Percentiles rank a stretch among this genome's conserved stretches.
phyloP scores from a whole-genome alignment of 345 rosid species.

The Aurinia saxatilis region DNA sequence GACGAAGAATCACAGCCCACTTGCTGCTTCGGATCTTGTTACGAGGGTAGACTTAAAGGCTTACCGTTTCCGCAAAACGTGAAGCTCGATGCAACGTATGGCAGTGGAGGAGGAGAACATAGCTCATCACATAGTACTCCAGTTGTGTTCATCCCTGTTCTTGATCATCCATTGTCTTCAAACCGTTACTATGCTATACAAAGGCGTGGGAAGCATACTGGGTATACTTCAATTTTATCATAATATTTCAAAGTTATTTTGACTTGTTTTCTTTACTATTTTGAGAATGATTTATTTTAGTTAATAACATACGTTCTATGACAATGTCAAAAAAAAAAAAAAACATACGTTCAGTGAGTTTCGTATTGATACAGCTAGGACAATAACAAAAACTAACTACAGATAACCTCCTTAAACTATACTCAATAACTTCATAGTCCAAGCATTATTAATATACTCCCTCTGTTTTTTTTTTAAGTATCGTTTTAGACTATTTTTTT shows the following conservation, averaged over 20 bases:
- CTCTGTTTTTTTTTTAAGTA: too few species aligned
- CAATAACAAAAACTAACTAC: too few species aligned
- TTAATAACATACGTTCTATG: too few species aligned
- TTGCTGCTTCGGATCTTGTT: constrained; percentile 31
- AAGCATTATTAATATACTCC: too few species aligned
- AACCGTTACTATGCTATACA: constrained; percentile 32
- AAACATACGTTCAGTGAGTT: too few species aligned
- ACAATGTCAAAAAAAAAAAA: too few species aligned
- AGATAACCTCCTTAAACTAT: too few species aligned
- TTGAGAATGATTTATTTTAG: too few species aligned
- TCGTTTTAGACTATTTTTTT: too few species aligned
- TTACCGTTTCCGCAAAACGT: constrained; percentile 47
- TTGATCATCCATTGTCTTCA: constrained; percentile 43
- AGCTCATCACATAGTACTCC: not conserved
- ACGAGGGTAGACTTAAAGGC: not conserved
- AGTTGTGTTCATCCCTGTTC: constrained; percentile 40
- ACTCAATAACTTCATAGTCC: too few species aligned
- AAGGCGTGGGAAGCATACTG: constrained; percentile 21
- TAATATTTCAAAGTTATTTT: not conserved
- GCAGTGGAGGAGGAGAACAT: not conserved
- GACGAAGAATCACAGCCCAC: constrained; percentile 41
- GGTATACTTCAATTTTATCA: not conserved
- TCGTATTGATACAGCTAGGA: too few species aligned
- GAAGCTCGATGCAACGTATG: constrained; percentile 8
- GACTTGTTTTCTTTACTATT: too few species aligned